Base-by-base conservation (phyloP, 345 rosid genomes). In the Corchorus capsularis region DNA sequence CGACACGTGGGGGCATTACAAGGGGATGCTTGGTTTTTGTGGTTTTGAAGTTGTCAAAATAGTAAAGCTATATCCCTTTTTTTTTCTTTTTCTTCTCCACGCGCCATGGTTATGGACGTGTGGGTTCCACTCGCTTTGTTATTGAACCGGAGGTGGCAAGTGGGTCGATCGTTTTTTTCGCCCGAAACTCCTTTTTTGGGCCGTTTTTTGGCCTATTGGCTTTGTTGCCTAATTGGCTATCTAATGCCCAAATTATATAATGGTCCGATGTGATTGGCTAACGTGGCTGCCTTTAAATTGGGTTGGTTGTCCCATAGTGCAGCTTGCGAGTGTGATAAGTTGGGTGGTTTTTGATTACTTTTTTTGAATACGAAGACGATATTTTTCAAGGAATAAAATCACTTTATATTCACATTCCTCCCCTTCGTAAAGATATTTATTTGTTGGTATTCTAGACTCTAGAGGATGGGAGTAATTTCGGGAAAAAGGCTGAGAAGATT, bases 1-100 rank as follows among this genome's bases (percentile, higher is more conserved):
- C 35, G 64, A 71, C 75, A 56, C 75, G 75, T 71, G 64, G 75
- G 32, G 16, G n/a, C 22, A 13, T 56, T n/a, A 4, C 32, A 12
- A 55, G 53, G 8, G 52, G 47, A 37, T 35, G 13, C 16, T 55
- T 71, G 1, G 27, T 54, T 71, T 55, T 55, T 55, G 62, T 54
- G 62, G 61, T 56, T 54, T 35, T 19, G 17, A 67, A 46, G 55
- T 67, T 46, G n/a, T 10, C 27, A 20, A 35, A 20, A 39, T 39
- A 39, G 6, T 39, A 66, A 12, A 27, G 12, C 37, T 50, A 16
- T 17, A n/a, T 6, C 34, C 14, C 17, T 39, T 4, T 39, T 6
- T 10, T 13, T 60, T 12, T 0, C 4, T 0, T 2, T 43, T 19
- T 65, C 10, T 4, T 27, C 56, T 15, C 53, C 14, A 72, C 65